These are phyloP conservation scores for Zygosaccharomyces pseudobailii DNA, from an alignment of 1,139 yeast species.

Conservation along the genomic window DNA sequence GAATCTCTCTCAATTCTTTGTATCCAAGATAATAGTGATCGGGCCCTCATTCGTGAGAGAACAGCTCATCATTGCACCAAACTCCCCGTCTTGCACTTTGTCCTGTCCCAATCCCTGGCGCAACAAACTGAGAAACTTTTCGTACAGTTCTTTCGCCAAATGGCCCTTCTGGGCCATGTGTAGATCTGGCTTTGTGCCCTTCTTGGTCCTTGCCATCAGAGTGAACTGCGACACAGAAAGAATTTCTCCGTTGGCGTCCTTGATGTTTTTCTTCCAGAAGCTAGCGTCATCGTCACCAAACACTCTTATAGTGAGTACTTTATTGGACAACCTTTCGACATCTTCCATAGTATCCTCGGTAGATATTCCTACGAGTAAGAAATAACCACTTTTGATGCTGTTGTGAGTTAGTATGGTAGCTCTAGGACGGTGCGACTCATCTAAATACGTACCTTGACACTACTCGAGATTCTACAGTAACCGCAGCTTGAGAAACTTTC, in stretches of 20 bases:
- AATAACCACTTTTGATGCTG: constrained; percentile 66
- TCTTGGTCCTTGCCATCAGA: constrained; percentile 71
- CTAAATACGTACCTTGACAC: constrained; percentile 57
- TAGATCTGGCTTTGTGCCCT: constrained; percentile 92
- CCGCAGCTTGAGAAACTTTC: constrained; percentile 81
- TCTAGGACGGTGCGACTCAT: neutral
- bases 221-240: constrained; percentile 86
- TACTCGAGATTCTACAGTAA: constrained; percentile 64
- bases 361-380: constrained; percentile 80
- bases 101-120: constrained; percentile 53
- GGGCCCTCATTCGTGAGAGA: constrained; percentile 67
- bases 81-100: constrained; percentile 76
- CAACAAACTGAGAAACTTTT: constrained; percentile 50
- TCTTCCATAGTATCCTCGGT: constrained; percentile 72
- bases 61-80: constrained; percentile 99
- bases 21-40: constrained; percentile 38
- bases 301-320: constrained; percentile 57
- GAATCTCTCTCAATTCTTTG: constrained; percentile 21
- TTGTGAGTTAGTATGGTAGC: neutral
- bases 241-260: constrained; percentile 54
- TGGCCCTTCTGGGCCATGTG: constrained; percentile 83
- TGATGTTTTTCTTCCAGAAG: constrained; percentile 56
- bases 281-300: constrained; percentile 61
- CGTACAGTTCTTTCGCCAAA: constrained; percentile 63
- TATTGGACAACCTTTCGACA: constrained; percentile 61